Base-by-base conservation (phyloP, 1,139 yeast species). In the Fermentozyma sake region DNA sequence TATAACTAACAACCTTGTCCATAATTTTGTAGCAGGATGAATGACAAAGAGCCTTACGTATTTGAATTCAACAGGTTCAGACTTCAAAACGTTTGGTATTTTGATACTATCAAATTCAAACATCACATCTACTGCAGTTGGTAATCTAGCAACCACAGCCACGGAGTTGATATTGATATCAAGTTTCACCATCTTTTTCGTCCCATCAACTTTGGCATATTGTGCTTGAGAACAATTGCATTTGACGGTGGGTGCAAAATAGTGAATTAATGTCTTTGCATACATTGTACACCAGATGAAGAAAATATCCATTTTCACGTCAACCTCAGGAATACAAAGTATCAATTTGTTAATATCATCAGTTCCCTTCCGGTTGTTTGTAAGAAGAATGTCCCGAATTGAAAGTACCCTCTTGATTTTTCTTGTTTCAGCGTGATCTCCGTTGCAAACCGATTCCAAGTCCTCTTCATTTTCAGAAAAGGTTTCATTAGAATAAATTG, bases 11-110 rank as follows among this genome's bases (percentile, higher is more conserved):
- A 66, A 44, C 24, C 72, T 46, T 0, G 69, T 42, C 74, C 74
- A 68, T 11, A 63, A 47, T 16, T 61, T 59, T 4, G 77, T 68
- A 2, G 65, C 58, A 0, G 84, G 83, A 30, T 76, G 79, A 9
- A 62, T 55, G 7, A 76, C 74, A 42, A 71, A 77, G 26, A 76
- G 47, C 22, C 81, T 52, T 16, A 62, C 46, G 28, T 58, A 62
- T 24, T 55, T 55, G 12, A 71, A 52, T 11, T 49, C 46, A 6
- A 62, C 39, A 3, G 48, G 33, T 20, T 52, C 63, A 17, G 57
- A 42, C 4, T 44, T 51, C 15, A 58, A 44, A 3, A 53, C 49
- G 27, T 61, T 56, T 12, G 47, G 37, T 12, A 65, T 37, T 7
- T 46, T 44, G 7, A 73, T 42, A 3, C 55, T 45, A 34, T 68